These are phyloP conservation scores for Talaromyces atroroseus DNA, from an alignment of 2,329 filamentous ascomycete species.

Conservation along the genomic window DNA sequence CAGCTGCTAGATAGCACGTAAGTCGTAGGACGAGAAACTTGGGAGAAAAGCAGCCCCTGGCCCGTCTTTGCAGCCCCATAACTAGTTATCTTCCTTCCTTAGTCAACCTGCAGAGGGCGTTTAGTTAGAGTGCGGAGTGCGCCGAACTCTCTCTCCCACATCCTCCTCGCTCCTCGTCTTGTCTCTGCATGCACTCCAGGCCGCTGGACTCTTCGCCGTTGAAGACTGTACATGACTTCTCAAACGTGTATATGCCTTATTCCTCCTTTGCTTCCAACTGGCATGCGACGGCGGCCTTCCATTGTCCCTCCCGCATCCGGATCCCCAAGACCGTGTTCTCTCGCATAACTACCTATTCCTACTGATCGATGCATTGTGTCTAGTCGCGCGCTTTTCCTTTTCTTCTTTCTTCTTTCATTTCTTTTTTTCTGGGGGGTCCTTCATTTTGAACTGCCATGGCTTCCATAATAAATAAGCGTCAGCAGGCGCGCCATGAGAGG, in stretches of 20 bases:
- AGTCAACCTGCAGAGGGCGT: too few species aligned
- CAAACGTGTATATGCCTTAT: not conserved
- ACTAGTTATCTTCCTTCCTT: not conserved
- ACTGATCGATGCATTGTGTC: not conserved
- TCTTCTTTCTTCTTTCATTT: not conserved
- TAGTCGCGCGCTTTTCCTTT: not conserved
- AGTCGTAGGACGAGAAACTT: too few species aligned
- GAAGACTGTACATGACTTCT: not conserved
- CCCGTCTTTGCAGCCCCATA: too few species aligned
- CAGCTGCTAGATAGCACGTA: too few species aligned
- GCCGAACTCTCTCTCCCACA: not conserved
- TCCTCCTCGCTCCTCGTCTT: not conserved
- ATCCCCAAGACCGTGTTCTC: not conserved
- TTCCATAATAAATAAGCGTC: conserved; percentile 79
- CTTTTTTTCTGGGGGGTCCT: not conserved
- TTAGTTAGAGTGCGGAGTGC: not conserved
- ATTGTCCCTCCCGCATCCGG: not conserved
- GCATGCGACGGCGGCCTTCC: not conserved
- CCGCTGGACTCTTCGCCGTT: not conserved
- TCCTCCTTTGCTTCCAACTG: not conserved
- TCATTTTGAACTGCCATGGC: conserved; percentile 50
- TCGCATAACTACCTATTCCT: not conserved
- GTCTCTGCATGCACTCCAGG: not conserved
- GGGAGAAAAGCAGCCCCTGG: too few species aligned
- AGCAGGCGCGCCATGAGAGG: conserved; percentile 96